Percentiles rank a stretch among this genome's conserved stretches.
phyloP scores from a whole-genome alignment of 805 yeast genomes.

The Zygosaccharomyces bailii region DNA sequence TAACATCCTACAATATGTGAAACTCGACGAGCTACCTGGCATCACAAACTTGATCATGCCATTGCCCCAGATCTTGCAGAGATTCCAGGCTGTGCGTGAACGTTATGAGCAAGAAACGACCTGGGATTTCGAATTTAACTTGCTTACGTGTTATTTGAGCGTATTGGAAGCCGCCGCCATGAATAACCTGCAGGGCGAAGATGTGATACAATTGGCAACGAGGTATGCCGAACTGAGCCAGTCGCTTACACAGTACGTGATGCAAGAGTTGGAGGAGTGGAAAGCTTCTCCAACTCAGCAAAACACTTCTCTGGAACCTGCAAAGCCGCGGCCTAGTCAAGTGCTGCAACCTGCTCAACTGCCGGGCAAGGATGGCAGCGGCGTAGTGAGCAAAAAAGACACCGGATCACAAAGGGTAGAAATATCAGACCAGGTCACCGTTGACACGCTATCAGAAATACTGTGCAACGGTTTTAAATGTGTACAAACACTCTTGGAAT shows the following conservation, averaged over 20 bases:
- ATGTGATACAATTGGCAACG: slow-evolving; percentile 17
- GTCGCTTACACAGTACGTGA: slow-evolving; percentile 17
- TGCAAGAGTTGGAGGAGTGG: slow-evolving; percentile 21
- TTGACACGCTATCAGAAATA: slow-evolving; percentile 25
- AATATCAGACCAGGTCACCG: slow-evolving; percentile 29
- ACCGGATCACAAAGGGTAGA: slow-evolving; percentile 24
- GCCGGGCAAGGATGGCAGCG: slow-evolving; percentile 18
- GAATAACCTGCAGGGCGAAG: slow-evolving; percentile 14
- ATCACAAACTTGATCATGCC: slow-evolving; percentile 15
- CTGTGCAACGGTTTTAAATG: slow-evolving; percentile 22
- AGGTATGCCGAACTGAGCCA: slow-evolving; percentile 20
- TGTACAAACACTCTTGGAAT: slow-evolving; percentile 22
- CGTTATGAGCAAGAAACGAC: slow-evolving; percentile 18
- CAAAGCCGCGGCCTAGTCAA: background rate
- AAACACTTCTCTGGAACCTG: background rate
- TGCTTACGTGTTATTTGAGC: slow-evolving; percentile 27
- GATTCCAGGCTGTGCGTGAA: slow-evolving; percentile 22
- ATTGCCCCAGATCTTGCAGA: slow-evolving; percentile 20
- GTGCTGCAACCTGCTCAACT: background rate
- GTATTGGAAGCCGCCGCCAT: slow-evolving; percentile 23
- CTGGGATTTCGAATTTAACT: slow-evolving; percentile 36
- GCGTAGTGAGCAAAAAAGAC: slow-evolving; percentile 13
- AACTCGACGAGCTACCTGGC: slow-evolving; percentile 25
- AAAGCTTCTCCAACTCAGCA: background rate
- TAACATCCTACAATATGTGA: slow-evolving; percentile 30